Evolutionary conservation across 1,284 basidiomycete species (phyloP), one percentile per base, ranked within the genome.

Genomic region (Afroboletus lepidellus): DNA sequence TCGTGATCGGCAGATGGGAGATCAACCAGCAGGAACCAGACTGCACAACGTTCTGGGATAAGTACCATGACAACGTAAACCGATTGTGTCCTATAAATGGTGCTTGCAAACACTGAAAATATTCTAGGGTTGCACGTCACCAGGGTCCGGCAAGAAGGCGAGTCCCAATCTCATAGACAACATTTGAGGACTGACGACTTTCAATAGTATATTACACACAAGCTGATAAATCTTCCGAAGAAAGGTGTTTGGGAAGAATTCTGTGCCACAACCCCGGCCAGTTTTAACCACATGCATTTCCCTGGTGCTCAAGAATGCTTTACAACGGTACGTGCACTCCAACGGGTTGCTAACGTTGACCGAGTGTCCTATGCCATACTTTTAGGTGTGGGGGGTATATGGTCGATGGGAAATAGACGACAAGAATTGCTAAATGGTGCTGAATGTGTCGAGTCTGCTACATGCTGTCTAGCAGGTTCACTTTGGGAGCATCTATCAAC

Each of bases 321-420:
- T 15, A 39, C 38, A 8, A 8, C 53, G 1, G 60, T 61, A 41
- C 16, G 67, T 56, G 7, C 39, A 11, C 24, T 37, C 9, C 25
- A 8, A 3, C 4, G 12, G 11, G 27, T 6, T 8, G 3, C 47
- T 16, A 56, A 20, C n/a, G 16, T 16, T 37, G 9, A 15, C 15
- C 11, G 15, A 2, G n/a, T 43, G 36, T 38, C 20, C 13, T 38
- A 23, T 21, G 21, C 5, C n/a, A 5, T 12, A 23, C 15, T 43
- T 16, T 25, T 21, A 65, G 63, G 4, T 42, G 0, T 49, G 18
- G 29, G 64, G 67, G 0, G 42, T 54, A 6, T 66, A 64, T 11
- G 63, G 66, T 5, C 63, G 49, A 13, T 65, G 66, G 63, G 59
- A 67, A 6, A 41, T 65, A 5, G 54, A 69, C 6, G 58, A 65